These are phyloP conservation scores for Colletotrichum lupini DNA, from an alignment of 2,329 filamentous ascomycete species.

Conservation along the genomic window DNA sequence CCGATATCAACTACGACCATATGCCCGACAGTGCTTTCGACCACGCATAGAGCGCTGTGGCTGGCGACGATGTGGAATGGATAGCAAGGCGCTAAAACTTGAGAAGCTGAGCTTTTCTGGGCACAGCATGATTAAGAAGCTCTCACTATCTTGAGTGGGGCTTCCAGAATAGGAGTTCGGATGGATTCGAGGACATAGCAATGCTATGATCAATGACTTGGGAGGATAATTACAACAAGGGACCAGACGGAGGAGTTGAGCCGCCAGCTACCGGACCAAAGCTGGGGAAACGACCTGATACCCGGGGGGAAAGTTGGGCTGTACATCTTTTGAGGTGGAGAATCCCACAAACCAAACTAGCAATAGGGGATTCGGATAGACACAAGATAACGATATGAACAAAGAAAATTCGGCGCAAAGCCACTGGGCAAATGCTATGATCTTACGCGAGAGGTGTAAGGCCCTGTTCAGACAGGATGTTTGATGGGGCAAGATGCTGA, in stretches of 20 bases:
- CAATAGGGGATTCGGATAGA: neutral
- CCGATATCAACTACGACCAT: constrained; percentile 48
- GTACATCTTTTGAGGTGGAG: neutral
- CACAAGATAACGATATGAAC: neutral
- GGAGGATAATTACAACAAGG: constrained; percentile 14
- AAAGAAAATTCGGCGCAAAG: neutral
- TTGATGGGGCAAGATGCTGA: neutral
- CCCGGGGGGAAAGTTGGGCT: constrained; percentile 7
- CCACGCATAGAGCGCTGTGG: constrained; percentile 8
- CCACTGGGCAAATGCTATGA: neutral
- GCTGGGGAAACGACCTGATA: constrained; percentile 22
- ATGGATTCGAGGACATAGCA: neutral
- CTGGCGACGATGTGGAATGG: neutral
- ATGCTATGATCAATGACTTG: constrained; percentile 16
- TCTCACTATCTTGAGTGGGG: neutral
- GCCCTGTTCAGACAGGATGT: neutral
- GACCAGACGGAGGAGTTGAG: neutral
- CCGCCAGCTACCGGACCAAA: neutral
- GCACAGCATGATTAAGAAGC: neutral
- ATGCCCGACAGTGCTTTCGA: constrained; percentile 50
- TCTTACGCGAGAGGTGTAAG: neutral
- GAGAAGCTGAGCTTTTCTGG: neutral
- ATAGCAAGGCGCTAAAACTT: neutral
- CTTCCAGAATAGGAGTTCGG: constrained; percentile 13
- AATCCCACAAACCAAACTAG: neutral